These are phyloP conservation scores for Penicillium oxalicum DNA, from an alignment of 2,329 filamentous ascomycete species.

Conservation along the genomic window DNA sequence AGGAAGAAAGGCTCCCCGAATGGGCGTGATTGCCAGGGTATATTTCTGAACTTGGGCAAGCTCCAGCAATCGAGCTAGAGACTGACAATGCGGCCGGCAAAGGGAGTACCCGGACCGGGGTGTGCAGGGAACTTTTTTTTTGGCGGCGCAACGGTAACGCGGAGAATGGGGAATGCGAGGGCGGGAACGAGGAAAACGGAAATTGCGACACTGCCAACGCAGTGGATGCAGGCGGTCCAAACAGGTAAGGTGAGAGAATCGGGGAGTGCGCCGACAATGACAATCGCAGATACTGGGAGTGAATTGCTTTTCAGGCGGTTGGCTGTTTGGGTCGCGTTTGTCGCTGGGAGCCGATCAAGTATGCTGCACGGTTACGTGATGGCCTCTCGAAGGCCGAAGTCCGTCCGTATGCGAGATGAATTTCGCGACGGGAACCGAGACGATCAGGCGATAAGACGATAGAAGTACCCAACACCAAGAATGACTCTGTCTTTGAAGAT, in stretches of 20 bases:
- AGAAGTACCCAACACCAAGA: constrained; percentile 12
- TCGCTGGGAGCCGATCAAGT: constrained; percentile 22
- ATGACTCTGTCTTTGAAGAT: constrained; percentile 9
- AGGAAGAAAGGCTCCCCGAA: neutral
- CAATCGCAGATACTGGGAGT: constrained; percentile 21
- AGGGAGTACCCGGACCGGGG: constrained; percentile 22
- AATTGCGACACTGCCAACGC: constrained; percentile 33
- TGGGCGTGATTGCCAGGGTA: constrained; percentile 6
- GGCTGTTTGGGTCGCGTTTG: constrained; percentile 16
- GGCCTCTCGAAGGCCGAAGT: constrained; percentile 15
- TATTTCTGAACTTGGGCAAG: constrained; percentile 5
- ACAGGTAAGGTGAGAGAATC: constrained; percentile 29
- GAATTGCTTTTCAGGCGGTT: constrained; percentile 15
- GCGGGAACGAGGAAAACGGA: constrained; percentile 16
- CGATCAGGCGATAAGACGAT: constrained; percentile 23
- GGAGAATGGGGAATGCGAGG: constrained; percentile 18
- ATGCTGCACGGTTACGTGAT: constrained; percentile 35
- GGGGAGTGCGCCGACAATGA: constrained; percentile 24
- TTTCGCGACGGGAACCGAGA: constrained; percentile 19
- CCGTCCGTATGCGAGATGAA: constrained; percentile 20
- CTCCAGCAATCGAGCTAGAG: constrained; percentile 8
- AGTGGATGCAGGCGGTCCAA: constrained; percentile 34
- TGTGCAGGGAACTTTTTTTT: constrained; percentile 15
- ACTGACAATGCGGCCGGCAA: constrained; percentile 18
- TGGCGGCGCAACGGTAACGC: constrained; percentile 12